Base-by-base conservation (phyloP, 1,284 basidiomycete genomes). In the Malassezia psittaci region DNA sequence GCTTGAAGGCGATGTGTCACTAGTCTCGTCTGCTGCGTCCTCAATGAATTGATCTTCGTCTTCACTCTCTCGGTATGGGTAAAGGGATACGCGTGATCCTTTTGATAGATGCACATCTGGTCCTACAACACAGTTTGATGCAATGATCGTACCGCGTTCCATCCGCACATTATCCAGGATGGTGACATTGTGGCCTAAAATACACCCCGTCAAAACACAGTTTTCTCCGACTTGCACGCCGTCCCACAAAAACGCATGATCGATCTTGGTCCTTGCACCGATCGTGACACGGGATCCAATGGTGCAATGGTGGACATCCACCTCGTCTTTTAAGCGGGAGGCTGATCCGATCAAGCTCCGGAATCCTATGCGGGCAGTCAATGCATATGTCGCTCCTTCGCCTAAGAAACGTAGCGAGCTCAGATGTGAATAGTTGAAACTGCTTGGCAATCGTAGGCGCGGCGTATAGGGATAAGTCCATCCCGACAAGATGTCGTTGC, bases 391-490 rank as follows among this genome's bases (percentile, higher is more conserved):
- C 8, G 65, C 63, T 11, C 60, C 60, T 37, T 65, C 57, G 19
- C 67, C 65, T 15, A 64, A 45, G 52, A 63, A 70, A 35, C 66
- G 57, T 7, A 59, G 52, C 41, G 63, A 62, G 12, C 58, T 44
- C 8, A 59, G 52, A 10, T 48, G 44, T 21, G 51, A 58, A 55
- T 68, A 68, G 29, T 54, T 48, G 38, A 59, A 51, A 24, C 85
- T 83, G 32, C 39, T 34, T 0, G 90, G 89, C 62, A 91, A 83
- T 70, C 89, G 89, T 70, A 90, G 84, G 67, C 94, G 91, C 10
- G 93, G 93, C 1, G 90, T 88, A 16, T 96, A 80, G 1, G 93
- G 94, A 77, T 90, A 93, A 2, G 88, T 87, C 88, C 90, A 93
- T 61, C 91, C 80, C 29, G 87, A 82, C 36, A 98, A 77, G 46